Base-by-base conservation (phyloP, 331 rosid genomes). In the Acacia pycnantha region DNA sequence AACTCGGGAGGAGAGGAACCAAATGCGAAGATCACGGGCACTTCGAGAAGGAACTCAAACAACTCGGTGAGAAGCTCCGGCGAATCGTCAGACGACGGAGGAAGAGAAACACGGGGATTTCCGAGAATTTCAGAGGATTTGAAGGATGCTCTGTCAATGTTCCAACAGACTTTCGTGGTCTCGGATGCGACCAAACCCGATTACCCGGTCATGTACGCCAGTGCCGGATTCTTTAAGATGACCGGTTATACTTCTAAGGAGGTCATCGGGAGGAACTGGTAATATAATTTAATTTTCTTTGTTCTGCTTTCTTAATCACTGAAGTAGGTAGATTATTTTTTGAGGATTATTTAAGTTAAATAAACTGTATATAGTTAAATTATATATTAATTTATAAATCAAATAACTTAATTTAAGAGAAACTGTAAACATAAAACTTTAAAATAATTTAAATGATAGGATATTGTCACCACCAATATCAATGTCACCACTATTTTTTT, bases 211-310 rank as follows among this genome's bases (percentile, higher is more conserved):
- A 29, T 95, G 90, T 95, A 93, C 59, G 99, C 99, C 10, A 92
- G 97, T 41, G 99, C 94, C 29, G 99, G 99, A 40, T 95, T 95
- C 84, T 95, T 95, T 84, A 93, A 82, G 77, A 95, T 95, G 98
- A 95, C 99, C 18, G 99, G 99, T 51, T 95, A 95, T 73, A 88
- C 97, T 1, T 95, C 98, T 72, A 93, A 86, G 66, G 99, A 95
- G 76, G 94, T 93, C 62, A 76, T 95, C 1, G 99, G 99, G 8
- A 75, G 99, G 56, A 95, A 95, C 84, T 90, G 98, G 99, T 95
- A 90, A 22, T 22, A 35, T 14, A 4, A n/a, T 26, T 70, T 61
- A 29, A 26, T 37, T 6, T 37, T 37, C 33, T 31, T 31, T 31
- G 33, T 31, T 31, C 33, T 2, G 0, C 33, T 31, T 31, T 31